Conservation (phyloP, 1,284 basidiomycete species). For the Ganoderma boninense region DNA sequence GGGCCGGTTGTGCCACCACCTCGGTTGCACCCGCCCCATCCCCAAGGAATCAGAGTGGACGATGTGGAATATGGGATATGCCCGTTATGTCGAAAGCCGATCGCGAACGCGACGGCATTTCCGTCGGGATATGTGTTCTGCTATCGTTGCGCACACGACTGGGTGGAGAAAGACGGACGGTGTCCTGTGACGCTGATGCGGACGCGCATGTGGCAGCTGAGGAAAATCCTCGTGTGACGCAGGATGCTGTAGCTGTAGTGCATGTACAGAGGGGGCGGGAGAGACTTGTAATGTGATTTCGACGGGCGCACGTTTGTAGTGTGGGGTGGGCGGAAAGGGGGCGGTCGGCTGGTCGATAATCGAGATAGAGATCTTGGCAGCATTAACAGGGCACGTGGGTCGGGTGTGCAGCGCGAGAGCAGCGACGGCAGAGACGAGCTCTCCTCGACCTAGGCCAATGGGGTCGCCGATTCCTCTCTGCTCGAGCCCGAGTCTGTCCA, state of each 20-base stretch:
- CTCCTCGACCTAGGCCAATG: conserved; percentile 3
- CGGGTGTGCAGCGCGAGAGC: conserved; percentile 4
- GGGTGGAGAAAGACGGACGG: conserved; percentile 79
- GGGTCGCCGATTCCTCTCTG: not conserved
- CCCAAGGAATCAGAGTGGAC: conserved; percentile 68
- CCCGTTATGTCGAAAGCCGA: conserved; percentile 79
- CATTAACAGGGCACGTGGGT: conserved; percentile 26
- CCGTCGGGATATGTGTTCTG: conserved; percentile 97
- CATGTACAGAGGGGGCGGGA: too few species aligned
- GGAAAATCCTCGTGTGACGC: conserved; percentile 83
- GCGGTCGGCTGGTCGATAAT: conserved; percentile 29
- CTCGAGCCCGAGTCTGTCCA: conserved; percentile 8
- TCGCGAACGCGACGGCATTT: conserved; percentile 91
- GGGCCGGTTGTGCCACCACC: conserved; percentile 81
- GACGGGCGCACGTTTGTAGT: conserved; percentile 42
- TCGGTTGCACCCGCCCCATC: conserved; percentile 75
- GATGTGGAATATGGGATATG: conserved; percentile 80
- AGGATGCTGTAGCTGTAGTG: not conserved
- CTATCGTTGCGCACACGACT: conserved; percentile 91
- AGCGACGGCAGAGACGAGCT: not conserved
- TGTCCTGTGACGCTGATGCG: conserved; percentile 91
- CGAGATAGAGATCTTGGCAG: conserved; percentile 21
- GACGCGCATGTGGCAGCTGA: conserved; percentile 80
- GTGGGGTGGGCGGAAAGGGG: conserved; percentile 29
- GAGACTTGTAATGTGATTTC: conserved; percentile 27